Conservation (phyloP, 495 filamentous ascomycete species). For the Aspergillus leporis region DNA sequence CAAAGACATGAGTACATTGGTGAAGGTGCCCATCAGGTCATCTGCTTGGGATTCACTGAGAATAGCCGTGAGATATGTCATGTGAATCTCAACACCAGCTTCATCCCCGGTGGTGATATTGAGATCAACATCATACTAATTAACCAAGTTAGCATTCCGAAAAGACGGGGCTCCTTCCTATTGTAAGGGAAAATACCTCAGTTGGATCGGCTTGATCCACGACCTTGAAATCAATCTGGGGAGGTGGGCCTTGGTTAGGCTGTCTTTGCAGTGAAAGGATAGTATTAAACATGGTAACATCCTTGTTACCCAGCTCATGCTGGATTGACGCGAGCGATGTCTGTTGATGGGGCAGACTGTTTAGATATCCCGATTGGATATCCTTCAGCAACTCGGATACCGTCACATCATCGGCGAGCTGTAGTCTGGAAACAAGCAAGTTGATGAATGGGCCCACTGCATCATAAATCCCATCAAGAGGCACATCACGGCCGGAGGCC, state of each 20-base stretch:
- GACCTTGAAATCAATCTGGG: not conserved
- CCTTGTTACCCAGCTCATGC: not conserved
- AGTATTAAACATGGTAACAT: not conserved
- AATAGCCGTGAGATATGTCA: not conserved
- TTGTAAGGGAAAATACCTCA: not conserved
- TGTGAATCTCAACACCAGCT: not conserved
- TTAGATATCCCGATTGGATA: not conserved
- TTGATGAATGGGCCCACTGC: constrained; percentile 43
- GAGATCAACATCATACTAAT: not conserved
- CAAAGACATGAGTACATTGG: not conserved
- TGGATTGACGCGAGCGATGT: not conserved
- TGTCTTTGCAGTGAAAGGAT: not conserved
- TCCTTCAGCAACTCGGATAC: not conserved
- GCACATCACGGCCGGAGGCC: constrained; percentile 32
- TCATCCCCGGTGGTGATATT: not conserved
- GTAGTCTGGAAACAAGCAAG: constrained; percentile 31
- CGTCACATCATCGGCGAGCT: not conserved
- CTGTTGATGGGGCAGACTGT: not conserved
- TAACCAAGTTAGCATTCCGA: not conserved
- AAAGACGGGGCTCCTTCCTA: too few relatives aligned
- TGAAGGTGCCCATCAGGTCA: not conserved
- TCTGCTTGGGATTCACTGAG: not conserved
- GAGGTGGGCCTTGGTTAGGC: not conserved
- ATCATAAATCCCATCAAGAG: constrained; percentile 28
- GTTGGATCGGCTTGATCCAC: not conserved